Evolutionary conservation across 148 eudicot species (phyloP), one percentile per base, ranked within the genome.

Genomic region (Persicaria tinctoria): DNA sequence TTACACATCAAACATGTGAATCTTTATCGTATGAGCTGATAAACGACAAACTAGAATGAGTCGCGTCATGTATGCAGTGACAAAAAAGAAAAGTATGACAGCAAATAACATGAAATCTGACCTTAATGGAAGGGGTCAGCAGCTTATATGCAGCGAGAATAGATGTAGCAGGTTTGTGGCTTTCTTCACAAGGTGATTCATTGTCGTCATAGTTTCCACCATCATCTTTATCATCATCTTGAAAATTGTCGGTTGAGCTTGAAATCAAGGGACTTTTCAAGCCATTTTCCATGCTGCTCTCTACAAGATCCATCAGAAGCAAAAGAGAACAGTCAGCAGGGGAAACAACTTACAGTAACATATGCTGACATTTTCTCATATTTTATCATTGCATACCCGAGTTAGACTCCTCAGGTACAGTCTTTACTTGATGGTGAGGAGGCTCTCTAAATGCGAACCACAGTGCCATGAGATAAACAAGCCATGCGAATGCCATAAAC

Each of bases 401-500:
- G n/a, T 66, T 82, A 12, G 76, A 46, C 59, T 76, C 84, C 53
- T 73, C 82, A 27, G 83, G 64, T 48, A n/a, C 27, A 77, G 68
- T 32, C 32, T 47, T 71, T 17, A 46, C 73, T 72, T 85, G 76
- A 70, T 79, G 82, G 68, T 81, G 70, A 45, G 83, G 73, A 69
- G 95, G 97, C 76, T 92, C 95, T 79, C 77, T 86, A 38, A 92
- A 92, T 50, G 79, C 77, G 17, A 84, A 71, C 77, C 87, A 87
- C 71, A 92, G 70, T 84, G 87, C 82, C 12, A 82, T 0, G 41
- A 92, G 77, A 80, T 92, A 92, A 69, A 87, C 12, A 68, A 92
- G 87, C 97, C 97, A 92, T 46, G 95, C 91, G 51, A 87, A 66
- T 51, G 97, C 92, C 97, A 92, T 92, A 75, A 90, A 70, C 97